Base-by-base conservation (phyloP, 768 basidiomycete genomes). In the Neoboletus brunneissimus region DNA sequence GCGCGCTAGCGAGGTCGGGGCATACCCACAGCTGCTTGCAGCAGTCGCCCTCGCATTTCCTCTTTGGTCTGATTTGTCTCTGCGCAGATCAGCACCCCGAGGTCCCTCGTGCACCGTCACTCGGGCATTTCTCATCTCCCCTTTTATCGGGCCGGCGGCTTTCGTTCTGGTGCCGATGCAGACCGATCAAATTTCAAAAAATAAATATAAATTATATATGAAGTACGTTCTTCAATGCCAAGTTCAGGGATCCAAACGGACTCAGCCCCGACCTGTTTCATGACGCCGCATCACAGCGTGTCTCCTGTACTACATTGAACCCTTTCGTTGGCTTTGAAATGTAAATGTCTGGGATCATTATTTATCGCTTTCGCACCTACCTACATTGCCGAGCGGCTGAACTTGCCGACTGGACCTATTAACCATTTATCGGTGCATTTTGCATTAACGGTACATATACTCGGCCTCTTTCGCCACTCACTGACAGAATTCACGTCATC, bases 131-230 rank as follows among this genome's bases (percentile, higher is more conserved):
- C 60, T 54, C 56, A 41, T 44, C 35, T 37, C 55, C 45, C 56
- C 62, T 60, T 53, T 64, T 54, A 54, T 67, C 62, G 72, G 66
- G 66, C 71, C 72, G 71, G 66, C 72, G 71, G 70, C 72, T 72
- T 64, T 61, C 44, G 53, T 51, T 69, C 60, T 60, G 65, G 23
- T 64, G 60, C 70, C 71, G 71, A 69, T 49, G 57, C 43, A 31
- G 22, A 60, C 57, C 58, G 46, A 56, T 63, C 58, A 55, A n/a
- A 59, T 57, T 55, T n/a, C 32, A 56, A 48, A 18, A 29, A 18
- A 29, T 10, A 27, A 48, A 54, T 54, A 51, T 27, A 59, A 67
- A 53, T 13, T n/a, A 48, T 29, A 48, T 35, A 37, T 45, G 10
- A 44, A n/a, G 27, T 31, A 29, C 16, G 23, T 43, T 16, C 41